phyloP scores from a whole-genome alignment of 768 basidiomycete genomes.

The Cystobasidium tubakii region DNA sequence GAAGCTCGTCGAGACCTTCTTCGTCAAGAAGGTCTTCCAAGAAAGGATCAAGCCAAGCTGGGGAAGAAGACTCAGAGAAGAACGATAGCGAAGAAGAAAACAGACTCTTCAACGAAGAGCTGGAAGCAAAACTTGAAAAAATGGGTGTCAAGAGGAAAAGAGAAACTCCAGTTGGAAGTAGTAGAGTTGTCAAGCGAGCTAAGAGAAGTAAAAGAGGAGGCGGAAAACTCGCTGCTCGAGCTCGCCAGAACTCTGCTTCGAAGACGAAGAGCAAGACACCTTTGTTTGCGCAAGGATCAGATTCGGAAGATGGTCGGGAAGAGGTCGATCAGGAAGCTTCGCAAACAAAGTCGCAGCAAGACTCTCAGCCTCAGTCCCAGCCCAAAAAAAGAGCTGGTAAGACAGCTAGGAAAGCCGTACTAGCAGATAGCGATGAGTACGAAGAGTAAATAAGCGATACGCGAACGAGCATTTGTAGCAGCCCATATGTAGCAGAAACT shows the following conservation, averaged over 20 bases:
- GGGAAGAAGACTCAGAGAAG: neutral
- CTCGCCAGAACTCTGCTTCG: neutral
- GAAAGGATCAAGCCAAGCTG: slow-evolving; percentile 4
- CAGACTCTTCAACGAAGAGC: slow-evolving; percentile 12
- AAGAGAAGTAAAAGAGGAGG: slow-evolving; percentile 23
- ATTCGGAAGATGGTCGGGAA: neutral
- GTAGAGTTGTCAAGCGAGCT: slow-evolving; percentile 27
- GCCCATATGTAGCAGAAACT: neutral
- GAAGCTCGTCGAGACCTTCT: neutral
- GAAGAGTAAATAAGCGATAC: neutral
- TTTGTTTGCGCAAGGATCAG: neutral
- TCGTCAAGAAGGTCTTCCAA: slow-evolving; percentile 19
- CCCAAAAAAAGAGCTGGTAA: neutral
- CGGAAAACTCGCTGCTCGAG: neutral
- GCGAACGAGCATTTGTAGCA: neutral
- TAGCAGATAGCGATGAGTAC: slow-evolving; percentile 18
- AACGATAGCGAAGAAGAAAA: neutral
- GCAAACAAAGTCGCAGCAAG: neutral
- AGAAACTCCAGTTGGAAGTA: slow-evolving; percentile 25
- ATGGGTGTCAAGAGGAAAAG: slow-evolving; percentile 31
- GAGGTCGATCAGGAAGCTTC: neutral
- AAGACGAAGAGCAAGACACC: slow-evolving; percentile 17
- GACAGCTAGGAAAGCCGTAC: neutral
- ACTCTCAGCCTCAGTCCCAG: neutral
- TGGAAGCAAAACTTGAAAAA: slow-evolving; percentile 28